Evolutionary conservation across 2,329 filamentous ascomycete genomes (phyloP).

Genomic region (Drechmeria coniospora): DNA sequence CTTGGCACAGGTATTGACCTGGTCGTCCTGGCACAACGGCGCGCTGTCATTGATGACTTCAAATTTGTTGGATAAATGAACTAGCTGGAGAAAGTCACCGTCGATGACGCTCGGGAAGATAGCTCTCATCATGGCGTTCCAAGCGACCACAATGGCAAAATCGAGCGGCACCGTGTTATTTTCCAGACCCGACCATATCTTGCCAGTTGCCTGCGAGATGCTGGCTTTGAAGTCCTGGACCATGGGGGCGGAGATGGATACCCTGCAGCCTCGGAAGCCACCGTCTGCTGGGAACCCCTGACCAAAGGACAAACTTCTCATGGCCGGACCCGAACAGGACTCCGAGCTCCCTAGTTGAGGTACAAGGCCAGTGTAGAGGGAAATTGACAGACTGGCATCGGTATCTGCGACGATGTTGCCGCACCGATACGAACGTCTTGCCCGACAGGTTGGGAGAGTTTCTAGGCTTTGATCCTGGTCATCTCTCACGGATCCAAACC

Average conservation of each 20-base stretch:
- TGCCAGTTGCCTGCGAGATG: conserved; percentile 97
- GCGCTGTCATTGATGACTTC: conserved; percentile 93
- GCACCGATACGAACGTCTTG: no score
- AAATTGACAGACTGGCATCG: no score
- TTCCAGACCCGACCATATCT: conserved; percentile 93
- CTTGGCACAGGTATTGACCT: conserved; percentile 81
- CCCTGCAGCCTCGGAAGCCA: no score
- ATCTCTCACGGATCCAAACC: conserved; percentile 84
- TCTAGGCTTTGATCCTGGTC: conserved; percentile 85
- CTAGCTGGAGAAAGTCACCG: conserved; percentile 86
- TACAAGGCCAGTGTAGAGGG: no score
- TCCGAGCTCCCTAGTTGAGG: no score
- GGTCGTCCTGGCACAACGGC: conserved; percentile 88
- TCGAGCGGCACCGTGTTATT: conserved; percentile 97
- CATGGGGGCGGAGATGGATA: conserved; percentile 66
- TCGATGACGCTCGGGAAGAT: conserved; percentile 97
- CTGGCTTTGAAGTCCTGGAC: conserved; percentile 91
- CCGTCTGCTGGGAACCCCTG: no score
- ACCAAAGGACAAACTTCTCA: no score
- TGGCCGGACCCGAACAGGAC: no score
- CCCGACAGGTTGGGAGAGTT: no score
- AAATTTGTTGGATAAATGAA: conserved; percentile 94
- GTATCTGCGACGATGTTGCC: no score
- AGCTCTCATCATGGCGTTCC: conserved; percentile 98
- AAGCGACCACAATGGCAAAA: conserved; percentile 93